phyloP scores from a whole-genome alignment of 2,329 filamentous ascomycete species.

The Pseudopithomyces maydicus region DNA sequence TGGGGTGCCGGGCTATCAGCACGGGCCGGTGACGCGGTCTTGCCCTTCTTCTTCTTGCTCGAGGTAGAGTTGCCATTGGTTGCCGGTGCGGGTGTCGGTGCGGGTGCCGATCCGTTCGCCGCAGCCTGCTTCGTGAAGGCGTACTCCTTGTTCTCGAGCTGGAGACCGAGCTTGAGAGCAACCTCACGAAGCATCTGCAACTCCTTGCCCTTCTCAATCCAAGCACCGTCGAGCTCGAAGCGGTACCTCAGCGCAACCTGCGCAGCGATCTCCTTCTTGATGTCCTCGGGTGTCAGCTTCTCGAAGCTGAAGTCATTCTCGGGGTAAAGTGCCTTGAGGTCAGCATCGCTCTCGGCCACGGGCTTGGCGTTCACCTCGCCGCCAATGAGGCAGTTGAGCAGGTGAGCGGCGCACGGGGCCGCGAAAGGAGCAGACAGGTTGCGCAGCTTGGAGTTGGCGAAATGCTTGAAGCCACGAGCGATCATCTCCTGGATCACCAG shows the following conservation, averaged over 20 bases:
- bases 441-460: constrained; percentile 78
- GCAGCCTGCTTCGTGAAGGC: constrained; percentile 59
- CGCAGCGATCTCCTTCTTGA: constrained; percentile 71
- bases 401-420: constrained; percentile 79
- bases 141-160: constrained; percentile 81
- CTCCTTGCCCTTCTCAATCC: constrained; percentile 71
- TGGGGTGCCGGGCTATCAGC: constrained; percentile 50
- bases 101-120: constrained; percentile 23
- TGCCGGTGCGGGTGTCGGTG: constrained; percentile 28
- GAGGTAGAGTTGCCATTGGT: constrained; percentile 47
- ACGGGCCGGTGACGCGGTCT: constrained; percentile 56
- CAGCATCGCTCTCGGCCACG: constrained; percentile 74
- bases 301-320: constrained; percentile 84
- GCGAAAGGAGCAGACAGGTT: constrained; percentile 79
- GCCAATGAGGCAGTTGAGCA: constrained; percentile 93
- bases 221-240: constrained; percentile 71
- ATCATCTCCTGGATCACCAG: constrained; percentile 92
- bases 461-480: constrained; percentile 93
- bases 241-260: constrained; percentile 78
- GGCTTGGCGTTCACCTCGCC: constrained; percentile 77
- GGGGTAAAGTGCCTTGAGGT: constrained; percentile 75
- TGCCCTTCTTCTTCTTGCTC: constrained; percentile 63
- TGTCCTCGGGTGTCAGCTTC: constrained; percentile 72
- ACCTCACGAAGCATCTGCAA: constrained; percentile 89
- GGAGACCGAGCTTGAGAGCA: constrained; percentile 85